phyloP scores from a whole-genome alignment of 2,329 filamentous ascomycete genomes.

The Clarireedia hainanense region DNA sequence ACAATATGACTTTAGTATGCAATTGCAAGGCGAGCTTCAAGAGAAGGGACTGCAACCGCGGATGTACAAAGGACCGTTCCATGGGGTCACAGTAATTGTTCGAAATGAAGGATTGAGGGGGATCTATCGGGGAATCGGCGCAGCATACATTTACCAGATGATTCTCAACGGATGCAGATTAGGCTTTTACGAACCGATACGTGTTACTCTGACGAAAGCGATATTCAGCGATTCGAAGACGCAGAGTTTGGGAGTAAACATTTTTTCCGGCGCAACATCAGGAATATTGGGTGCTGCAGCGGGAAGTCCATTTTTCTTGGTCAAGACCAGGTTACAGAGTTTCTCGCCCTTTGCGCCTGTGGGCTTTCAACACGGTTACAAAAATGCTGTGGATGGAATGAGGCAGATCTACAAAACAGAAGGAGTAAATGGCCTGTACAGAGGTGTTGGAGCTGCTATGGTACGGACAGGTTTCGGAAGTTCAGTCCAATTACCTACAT shows the following conservation, averaged over 20 bases:
- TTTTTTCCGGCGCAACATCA: constrained; percentile 82
- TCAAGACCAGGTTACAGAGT: constrained; percentile 93
- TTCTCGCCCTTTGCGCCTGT: constrained; percentile 89
- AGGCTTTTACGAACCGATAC: constrained; percentile 95
- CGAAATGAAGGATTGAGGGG: constrained; percentile 82
- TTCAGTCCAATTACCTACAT: constrained; percentile 92
- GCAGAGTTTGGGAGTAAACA: constrained; percentile 85
- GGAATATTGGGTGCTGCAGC: constrained; percentile 88
- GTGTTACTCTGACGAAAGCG: constrained; percentile 58
- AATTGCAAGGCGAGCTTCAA: constrained; percentile 92
- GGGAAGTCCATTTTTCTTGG: constrained; percentile 92
- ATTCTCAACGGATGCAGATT: constrained; percentile 93
- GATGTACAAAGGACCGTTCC: constrained; percentile 84
- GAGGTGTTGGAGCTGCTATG: constrained; percentile 89
- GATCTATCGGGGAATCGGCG: constrained; percentile 81
- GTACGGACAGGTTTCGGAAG: constrained; percentile 92
- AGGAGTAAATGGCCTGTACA: constrained; percentile 75
- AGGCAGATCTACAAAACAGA: constrained; percentile 70
- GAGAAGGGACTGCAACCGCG: constrained; percentile 76
- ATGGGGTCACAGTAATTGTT: constrained; percentile 84
- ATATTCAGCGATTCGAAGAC: constrained; percentile 65
- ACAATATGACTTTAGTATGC: constrained; percentile 54
- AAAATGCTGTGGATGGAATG: constrained; percentile 76
- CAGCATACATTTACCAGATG: constrained; percentile 93
- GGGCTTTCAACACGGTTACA: constrained; percentile 92